Percentiles rank a stretch among this genome's conserved stretches.
These are phyloP conservation scores for Flaveria robusta DNA, from an alignment of 129 eudicot genomes.

Conservation along the genomic window DNA sequence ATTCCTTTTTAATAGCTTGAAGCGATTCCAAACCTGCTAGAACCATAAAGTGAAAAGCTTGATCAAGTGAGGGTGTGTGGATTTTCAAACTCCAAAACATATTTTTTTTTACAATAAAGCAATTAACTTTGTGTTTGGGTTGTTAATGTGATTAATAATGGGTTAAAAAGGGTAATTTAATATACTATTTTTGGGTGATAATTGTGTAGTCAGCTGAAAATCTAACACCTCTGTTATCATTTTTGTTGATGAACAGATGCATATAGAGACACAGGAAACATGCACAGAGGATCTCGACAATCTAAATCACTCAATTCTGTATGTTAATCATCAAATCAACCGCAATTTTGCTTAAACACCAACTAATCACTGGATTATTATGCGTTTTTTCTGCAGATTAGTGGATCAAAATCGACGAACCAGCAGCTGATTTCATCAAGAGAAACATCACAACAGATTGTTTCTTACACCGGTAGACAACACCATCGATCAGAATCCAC, in stretches of 20 bases:
- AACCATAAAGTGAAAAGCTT: constrained; percentile 29
- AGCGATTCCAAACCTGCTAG: constrained; percentile 40
- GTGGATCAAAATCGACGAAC: constrained; percentile 35
- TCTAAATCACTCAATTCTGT: constrained; percentile 54
- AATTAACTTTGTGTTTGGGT: neutral
- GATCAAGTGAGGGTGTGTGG: constrained; percentile 23
- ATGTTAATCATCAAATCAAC: constrained; percentile 32
- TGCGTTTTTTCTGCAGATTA: constrained; percentile 44
- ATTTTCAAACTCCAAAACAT: neutral
- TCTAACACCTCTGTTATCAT: constrained; percentile 9
- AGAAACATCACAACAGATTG: constrained; percentile 64
- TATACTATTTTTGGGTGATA: no score
- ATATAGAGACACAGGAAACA: constrained; percentile 42
- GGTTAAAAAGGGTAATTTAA: no score
- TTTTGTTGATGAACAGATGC: constrained; percentile 46
- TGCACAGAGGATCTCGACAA: constrained; percentile 58
- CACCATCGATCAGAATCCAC: constrained; percentile 39
- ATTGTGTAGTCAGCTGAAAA: no score
- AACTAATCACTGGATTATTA: constrained; percentile 9
- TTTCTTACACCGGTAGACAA: constrained; percentile 49
- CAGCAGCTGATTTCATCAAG: constrained; percentile 25
- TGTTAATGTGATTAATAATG: neutral
- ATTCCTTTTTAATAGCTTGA: constrained; percentile 36
- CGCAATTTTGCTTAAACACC: neutral
- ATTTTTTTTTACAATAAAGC: neutral